Base-by-base conservation (phyloP, 768 basidiomycete genomes). In the Rhodotorula sphaerocarpa region DNA sequence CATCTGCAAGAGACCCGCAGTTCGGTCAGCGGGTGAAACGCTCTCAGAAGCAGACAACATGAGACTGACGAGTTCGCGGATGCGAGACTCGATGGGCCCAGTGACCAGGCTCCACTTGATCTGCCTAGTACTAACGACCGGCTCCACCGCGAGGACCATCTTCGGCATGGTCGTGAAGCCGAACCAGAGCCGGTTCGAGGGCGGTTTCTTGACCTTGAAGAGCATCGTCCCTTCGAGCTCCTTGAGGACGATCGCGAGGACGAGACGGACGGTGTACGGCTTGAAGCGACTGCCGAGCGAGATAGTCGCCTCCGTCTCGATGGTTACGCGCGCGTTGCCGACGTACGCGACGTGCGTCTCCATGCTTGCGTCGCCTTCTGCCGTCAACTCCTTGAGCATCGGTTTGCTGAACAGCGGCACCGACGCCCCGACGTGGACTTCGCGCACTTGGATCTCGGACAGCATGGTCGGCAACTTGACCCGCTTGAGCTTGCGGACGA, bases 311-410 rank as follows among this genome's bases (percentile, higher is more conserved):
- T 86, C 87, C 2, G 92, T 88, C 73, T 89, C 86, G 31, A 95
- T 82, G 9, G 88, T 95, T 59, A 95, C 86, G 21, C 90, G 82
- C 30, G 96, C 77, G 72, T 90, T 89, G 50, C 91, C 90, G 73
- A 86, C 86, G 79, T 87, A 92, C 18, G 79, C 80, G 30, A 93
- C 75, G 65, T 87, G 85, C 10, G 92, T 82, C 72, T 96, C 93
- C 72, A 97, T 78, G 7, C 88, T 81, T 1, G 90, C 90, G 67
- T 93, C 88, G 23, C 95, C 95, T 59, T 95, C 90, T 69, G 86
- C 84, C 2, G 90, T 93, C 57, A 96, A 83, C 71, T 96, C 90
- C 77, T 97, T 97, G 58, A 99, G 79, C 93, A 97, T 96, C 5
- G 95, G 95, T 68, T 92, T 93, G 80, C 86, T 89, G 66, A 97